These are phyloP conservation scores for Solanum hybrid DNA, from an alignment of 305 asterid genomes.

Conservation along the genomic window DNA sequence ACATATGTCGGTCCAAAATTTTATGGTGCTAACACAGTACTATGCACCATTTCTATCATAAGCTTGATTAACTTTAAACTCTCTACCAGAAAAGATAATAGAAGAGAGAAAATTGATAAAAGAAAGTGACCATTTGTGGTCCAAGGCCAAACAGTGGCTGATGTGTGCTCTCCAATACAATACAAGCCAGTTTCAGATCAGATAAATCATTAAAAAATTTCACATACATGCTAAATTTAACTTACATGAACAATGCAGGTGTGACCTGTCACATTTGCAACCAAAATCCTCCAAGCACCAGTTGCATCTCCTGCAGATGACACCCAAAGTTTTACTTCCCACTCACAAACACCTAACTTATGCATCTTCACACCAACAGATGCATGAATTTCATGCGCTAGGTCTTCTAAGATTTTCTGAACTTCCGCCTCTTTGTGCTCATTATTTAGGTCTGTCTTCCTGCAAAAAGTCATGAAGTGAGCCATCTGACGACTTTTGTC, in stretches of 20 bases:
- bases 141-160: not conserved
- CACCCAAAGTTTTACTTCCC: conserved; percentile 94
- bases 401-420: conserved; percentile 52
- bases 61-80: not conserved
- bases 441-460: conserved; percentile 41
- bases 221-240: not conserved
- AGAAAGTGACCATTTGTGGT: not conserved
- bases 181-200: not conserved
- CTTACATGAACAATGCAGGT: conserved; percentile 96
- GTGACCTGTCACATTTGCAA: conserved; percentile 83
- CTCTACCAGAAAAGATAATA: not conserved
- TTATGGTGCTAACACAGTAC: not conserved
- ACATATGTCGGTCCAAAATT: not conserved
- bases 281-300: conserved; percentile 96
- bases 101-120: not conserved
- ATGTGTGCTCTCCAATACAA: not conserved
- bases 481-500: not conserved
- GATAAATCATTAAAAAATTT: not conserved
- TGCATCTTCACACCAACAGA: conserved; percentile 90
- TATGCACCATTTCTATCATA: not conserved
- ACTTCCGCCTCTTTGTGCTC: conserved; percentile 63
- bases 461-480: conserved; percentile 27
- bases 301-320: conserved; percentile 84
- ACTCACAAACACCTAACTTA: conserved; percentile 83
- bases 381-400: conserved; percentile 62